Evolutionary conservation across 495 filamentous ascomycete genomes (phyloP).

Genomic region (Aspergillus carlsbadensis): DNA sequence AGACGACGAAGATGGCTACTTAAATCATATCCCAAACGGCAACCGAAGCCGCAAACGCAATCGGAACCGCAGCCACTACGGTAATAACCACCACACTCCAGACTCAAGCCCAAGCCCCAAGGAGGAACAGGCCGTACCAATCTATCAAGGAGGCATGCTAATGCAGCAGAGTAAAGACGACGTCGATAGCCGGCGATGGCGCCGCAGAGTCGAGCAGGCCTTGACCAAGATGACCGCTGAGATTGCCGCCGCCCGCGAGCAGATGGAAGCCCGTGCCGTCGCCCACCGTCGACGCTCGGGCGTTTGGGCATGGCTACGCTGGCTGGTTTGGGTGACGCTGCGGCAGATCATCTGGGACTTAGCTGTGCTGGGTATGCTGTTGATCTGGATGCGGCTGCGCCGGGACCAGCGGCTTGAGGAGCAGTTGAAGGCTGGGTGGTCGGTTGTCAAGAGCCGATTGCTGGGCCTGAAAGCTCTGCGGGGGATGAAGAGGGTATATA

Average conservation of each 20-base stretch:
- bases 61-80: conserved; percentile 11
- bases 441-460: conserved; percentile 58
- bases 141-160: conserved; percentile 13
- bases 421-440: conserved; percentile 65
- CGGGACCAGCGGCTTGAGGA: conserved; percentile 77
- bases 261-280: conserved; percentile 64
- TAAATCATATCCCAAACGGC: conserved; percentile 15
- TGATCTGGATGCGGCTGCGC: conserved; percentile 76
- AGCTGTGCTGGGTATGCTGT: conserved; percentile 63
- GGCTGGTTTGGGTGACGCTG: conserved; percentile 66
- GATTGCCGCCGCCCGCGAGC: conserved; percentile 88
- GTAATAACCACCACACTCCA: conserved; percentile 8
- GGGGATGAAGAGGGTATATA: conserved; percentile 24
- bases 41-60: conserved; percentile 15
- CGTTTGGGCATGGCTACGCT: conserved; percentile 67
- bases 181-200: conserved; percentile 59
- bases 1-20: conserved; percentile 8
- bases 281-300: conserved; percentile 47
- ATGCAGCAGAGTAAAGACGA: conserved; percentile 17
- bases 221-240: conserved; percentile 90
- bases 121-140: conserved; percentile 29
- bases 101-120: conserved; percentile 1
- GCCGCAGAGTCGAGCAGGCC: conserved; percentile 78
- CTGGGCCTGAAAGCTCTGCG: conserved; percentile 43
- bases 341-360: conserved; percentile 75